A percentile compares a stretch with the other conserved stretches of the same genome.
These are phyloP conservation scores for Venturia effusa DNA, from an alignment of 2,329 filamentous ascomycete genomes.

Conservation along the genomic window DNA sequence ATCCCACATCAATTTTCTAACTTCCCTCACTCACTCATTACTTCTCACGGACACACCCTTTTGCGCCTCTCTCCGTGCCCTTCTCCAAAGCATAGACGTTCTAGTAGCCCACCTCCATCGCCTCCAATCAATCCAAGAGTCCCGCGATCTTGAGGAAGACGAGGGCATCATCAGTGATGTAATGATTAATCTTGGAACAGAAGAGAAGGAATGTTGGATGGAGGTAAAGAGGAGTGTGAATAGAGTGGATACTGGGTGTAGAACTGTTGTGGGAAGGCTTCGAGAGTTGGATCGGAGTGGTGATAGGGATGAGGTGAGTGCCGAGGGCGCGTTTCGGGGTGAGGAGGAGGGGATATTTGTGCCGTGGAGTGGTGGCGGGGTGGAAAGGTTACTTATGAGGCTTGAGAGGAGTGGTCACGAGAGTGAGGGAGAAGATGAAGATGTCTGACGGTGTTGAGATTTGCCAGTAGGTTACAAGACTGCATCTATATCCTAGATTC, in stretches of 20 bases:
- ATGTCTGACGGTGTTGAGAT: too few species aligned
- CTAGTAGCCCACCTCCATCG: slow-evolving; percentile 68
- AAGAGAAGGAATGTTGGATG: slow-evolving; percentile 51
- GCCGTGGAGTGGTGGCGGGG: slow-evolving; percentile 62
- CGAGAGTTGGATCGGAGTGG: slow-evolving; percentile 44
- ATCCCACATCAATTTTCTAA: slow-evolving; percentile 69
- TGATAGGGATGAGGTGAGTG: slow-evolving; percentile 16
- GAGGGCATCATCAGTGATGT: slow-evolving; percentile 58
- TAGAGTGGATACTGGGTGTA: slow-evolving; percentile 56
- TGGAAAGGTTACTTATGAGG: slow-evolving; percentile 85
- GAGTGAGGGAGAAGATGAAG: slow-evolving; percentile 16
- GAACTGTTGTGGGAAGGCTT: slow-evolving; percentile 45
- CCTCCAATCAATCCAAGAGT: slow-evolving; percentile 64
- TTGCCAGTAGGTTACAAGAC: too few species aligned
- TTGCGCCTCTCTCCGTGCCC: slow-evolving; percentile 52
- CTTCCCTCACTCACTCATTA: slow-evolving; percentile 53
- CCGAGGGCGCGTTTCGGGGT: slow-evolving; percentile 19
- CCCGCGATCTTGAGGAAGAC: slow-evolving; percentile 70
- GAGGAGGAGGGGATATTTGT: slow-evolving; percentile 47
- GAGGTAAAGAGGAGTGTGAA: slow-evolving; percentile 55
- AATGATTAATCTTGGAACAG: slow-evolving; percentile 43
- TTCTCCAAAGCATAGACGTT: slow-evolving; percentile 68
- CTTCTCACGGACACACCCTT: slow-evolving; percentile 55
- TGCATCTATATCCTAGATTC: too few species aligned
- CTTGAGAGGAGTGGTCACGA: slow-evolving; percentile 46